phyloP scores from a whole-genome alignment of 2,329 filamentous ascomycete species.

The Alternaria triticimaculans region DNA sequence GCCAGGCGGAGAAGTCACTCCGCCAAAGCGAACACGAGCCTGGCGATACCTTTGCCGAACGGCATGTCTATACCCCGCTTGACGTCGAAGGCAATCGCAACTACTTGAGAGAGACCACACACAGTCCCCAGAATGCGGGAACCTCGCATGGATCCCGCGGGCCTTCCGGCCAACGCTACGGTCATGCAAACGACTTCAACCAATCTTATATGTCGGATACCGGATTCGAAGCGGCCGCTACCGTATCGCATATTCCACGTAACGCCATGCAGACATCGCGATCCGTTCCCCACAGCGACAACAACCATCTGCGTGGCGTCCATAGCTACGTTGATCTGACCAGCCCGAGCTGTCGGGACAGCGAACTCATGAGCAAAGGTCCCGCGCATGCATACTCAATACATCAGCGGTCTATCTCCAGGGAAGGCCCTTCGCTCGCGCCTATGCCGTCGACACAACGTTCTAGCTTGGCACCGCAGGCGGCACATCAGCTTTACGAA shows the following conservation, averaged over 20 bases:
- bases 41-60: background rate
- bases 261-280: background rate
- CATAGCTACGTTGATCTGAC: constrained; percentile 18
- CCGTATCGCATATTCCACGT: constrained; percentile 4
- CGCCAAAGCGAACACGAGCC: background rate
- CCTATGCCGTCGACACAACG: constrained; percentile 14
- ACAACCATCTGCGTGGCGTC: constrained; percentile 15
- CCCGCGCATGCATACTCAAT: constrained; percentile 13
- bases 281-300: constrained; percentile 10
- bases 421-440: background rate
- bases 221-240: constrained; percentile 12
- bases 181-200: constrained; percentile 23
- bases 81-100: background rate
- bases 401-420: constrained; percentile 10
- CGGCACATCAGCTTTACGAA: constrained; percentile 17
- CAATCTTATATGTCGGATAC: constrained; percentile 13
- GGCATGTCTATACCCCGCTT: background rate
- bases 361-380: background rate
- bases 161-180: background rate
- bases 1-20: constrained; percentile 4
- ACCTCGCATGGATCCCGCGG: constrained; percentile 8
- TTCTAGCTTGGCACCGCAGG: constrained; percentile 9
- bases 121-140: background rate
- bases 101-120: constrained; percentile 6
- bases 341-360: constrained; percentile 3